Percentiles rank a stretch among this genome's conserved stretches.
Evolutionary conservation across 2,329 filamentous ascomycete genomes (phyloP).

Genomic region (Pseudocercospora eumusae): DNA sequence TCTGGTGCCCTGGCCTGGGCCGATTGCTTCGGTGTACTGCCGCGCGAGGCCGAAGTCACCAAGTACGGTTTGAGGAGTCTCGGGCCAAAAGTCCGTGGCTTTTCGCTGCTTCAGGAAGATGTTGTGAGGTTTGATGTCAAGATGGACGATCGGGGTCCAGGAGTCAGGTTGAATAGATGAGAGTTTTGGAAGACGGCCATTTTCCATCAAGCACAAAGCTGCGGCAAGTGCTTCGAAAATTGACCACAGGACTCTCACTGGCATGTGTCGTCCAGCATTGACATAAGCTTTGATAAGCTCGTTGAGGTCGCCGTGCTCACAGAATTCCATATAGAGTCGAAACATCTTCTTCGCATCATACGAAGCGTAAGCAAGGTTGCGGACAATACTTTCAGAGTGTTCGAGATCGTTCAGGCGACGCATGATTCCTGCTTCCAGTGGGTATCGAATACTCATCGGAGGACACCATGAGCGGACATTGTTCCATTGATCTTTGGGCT

Average conservation of each 20-base stretch:
- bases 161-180: neutral
- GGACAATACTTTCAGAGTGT: slow-evolving; percentile 11
- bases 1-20: neutral
- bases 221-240: slow-evolving; percentile 14
- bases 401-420: neutral
- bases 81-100: neutral
- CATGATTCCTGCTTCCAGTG: slow-evolving; percentile 5
- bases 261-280: neutral
- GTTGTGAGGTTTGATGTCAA: slow-evolving; percentile 15
- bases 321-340: slow-evolving; percentile 10
- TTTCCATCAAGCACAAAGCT: slow-evolving; percentile 12
- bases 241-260: slow-evolving; percentile 13
- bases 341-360: slow-evolving; percentile 15
- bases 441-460: neutral
- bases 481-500: neutral
- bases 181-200: slow-evolving; percentile 3
- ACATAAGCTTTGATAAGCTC: neutral
- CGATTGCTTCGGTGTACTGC: neutral
- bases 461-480: neutral
- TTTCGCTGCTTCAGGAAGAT: slow-evolving; percentile 12
- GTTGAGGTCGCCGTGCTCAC: slow-evolving; percentile 2
- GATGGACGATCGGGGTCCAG: neutral
- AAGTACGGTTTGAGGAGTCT: slow-evolving; percentile 12
- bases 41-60: slow-evolving; percentile 16
- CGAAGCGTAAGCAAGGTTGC: neutral